Evolutionary conservation across 805 yeast species (phyloP).

Genomic region (Saturnispora ahearnii): DNA sequence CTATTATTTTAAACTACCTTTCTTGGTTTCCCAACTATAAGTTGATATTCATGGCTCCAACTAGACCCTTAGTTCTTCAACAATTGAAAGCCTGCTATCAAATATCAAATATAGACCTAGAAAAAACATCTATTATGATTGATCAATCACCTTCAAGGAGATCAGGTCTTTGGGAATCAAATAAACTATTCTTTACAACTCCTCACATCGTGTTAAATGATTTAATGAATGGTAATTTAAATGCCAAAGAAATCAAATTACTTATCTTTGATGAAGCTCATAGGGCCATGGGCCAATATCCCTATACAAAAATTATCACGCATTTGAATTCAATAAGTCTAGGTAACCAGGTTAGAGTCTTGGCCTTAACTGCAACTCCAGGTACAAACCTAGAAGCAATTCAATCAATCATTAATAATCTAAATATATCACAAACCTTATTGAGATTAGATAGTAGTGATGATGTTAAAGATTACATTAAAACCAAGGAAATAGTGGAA

Average conservation of each 20-base stretch:
- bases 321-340: conserved; percentile 49
- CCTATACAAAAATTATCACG: conserved; percentile 77
- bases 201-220: conserved; percentile 97
- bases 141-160: conserved; percentile 48
- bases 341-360: conserved; percentile 40
- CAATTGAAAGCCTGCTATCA: conserved; percentile 90
- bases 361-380: conserved; percentile 95
- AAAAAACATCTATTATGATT: conserved; percentile 70
- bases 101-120: conserved; percentile 71
- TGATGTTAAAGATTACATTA: conserved; percentile 76
- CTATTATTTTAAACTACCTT: conserved; percentile 82
- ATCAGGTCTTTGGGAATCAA: conserved; percentile 65
- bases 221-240: conserved; percentile 58
- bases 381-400: conserved; percentile 82
- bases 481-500: conserved; percentile 51
- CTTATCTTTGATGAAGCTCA: conserved; percentile 95
- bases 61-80: conserved; percentile 92
- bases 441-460: conserved; percentile 76
- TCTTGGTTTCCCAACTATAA: conserved; percentile 79
- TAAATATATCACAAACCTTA: conserved; percentile 69
- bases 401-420: conserved; percentile 69
- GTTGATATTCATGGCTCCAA: conserved; percentile 92
- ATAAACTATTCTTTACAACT: conserved; percentile 82
- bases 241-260: conserved; percentile 67
- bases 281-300: conserved; percentile 81